Evolutionary conservation across 257 asterid genomes (phyloP), one percentile per base, ranked within the genome.

Genomic region (Vinca minor): DNA sequence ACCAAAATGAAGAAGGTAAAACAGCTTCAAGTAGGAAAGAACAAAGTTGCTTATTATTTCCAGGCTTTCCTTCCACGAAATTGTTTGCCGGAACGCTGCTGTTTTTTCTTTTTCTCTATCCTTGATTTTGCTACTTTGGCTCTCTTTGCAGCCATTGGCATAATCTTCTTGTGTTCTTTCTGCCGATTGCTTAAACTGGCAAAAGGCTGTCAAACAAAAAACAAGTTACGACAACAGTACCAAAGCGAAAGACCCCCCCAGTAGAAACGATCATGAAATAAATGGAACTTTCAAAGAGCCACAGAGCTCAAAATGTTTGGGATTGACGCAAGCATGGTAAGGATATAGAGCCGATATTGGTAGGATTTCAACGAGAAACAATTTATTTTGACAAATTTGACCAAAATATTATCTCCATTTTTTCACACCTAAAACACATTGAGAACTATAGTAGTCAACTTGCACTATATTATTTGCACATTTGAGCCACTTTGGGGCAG

Each of bases 41-140:
- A n/a, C n/a, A n/a, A 5, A 5, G 5, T 3, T 14, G 21, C 6
- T 15, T 12, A 15, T 69, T 79, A 85, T 70, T 92, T 92, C 98
- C 98, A 92, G 63, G 98, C 98, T 79, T 89, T 92, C 76, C 87
- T 83, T 46, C 96, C 98, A 28, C 95, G 90, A 73, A 86, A 87
- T 62, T 92, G 95, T 59, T 83, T 89, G 74, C 87, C 83, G 1
- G 91, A 35, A 0, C 74, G 75, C 15, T 65, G 65, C 32, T 65
- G 67, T 57, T 68, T 68, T 62, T 21, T 86, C 86, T 82, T 87
- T 77, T 81, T 89, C 62, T 75, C 78, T 20, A 35, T 45, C 28
- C 88, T 82, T 41, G 82, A 65, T 76, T 58, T 81, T 34, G 82
- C 62, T 8, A 81, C 72, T 75, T 71, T 83, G 21, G 78, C 66